phyloP scores from a whole-genome alignment of 768 basidiomycete species.

The Auriscalpium vulgare region DNA sequence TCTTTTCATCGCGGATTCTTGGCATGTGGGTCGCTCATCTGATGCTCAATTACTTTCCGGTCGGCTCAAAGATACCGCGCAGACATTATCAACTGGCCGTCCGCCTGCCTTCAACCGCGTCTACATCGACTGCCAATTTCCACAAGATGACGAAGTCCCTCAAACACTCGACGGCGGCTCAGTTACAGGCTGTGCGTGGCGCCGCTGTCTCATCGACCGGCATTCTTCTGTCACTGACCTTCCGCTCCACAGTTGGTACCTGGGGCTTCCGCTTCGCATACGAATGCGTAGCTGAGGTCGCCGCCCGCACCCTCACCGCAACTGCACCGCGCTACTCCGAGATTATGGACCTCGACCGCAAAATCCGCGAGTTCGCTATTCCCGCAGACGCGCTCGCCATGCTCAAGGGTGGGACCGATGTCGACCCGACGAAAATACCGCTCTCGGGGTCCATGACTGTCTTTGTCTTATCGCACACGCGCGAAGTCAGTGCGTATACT shows the following conservation, averaged over 20 bases:
- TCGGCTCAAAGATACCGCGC: slow-evolving; percentile 2
- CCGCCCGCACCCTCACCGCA: slow-evolving; percentile 50
- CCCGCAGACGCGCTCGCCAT: slow-evolving; percentile 36
- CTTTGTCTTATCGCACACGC: slow-evolving; percentile 28
- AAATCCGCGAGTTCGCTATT: slow-evolving; percentile 56
- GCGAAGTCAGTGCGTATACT: slow-evolving; percentile 26
- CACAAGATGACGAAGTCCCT: slow-evolving; percentile 29
- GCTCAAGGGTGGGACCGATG: slow-evolving; percentile 21
- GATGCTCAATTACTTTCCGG: background rate
- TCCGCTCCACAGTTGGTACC: slow-evolving; percentile 34
- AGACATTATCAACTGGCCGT: slow-evolving; percentile 66
- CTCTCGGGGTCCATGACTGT: slow-evolving; percentile 29
- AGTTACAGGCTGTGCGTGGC: slow-evolving; percentile 13
- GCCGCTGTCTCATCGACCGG: background rate
- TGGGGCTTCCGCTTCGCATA: slow-evolving; percentile 61
- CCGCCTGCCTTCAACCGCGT: slow-evolving; percentile 60
- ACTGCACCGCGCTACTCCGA: slow-evolving; percentile 51
- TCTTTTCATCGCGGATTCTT: slow-evolving; percentile 62
- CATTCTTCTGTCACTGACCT: background rate
- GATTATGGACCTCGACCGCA: slow-evolving; percentile 42
- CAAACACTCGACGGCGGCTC: slow-evolving; percentile 20
- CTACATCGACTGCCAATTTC: slow-evolving; percentile 62
- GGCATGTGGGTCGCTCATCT: slow-evolving; percentile 39
- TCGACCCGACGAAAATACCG: slow-evolving; percentile 15
- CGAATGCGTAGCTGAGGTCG: slow-evolving; percentile 60